Evolutionary conservation across 441 rosid species (phyloP).

Genomic region (Brassica balearica): DNA sequence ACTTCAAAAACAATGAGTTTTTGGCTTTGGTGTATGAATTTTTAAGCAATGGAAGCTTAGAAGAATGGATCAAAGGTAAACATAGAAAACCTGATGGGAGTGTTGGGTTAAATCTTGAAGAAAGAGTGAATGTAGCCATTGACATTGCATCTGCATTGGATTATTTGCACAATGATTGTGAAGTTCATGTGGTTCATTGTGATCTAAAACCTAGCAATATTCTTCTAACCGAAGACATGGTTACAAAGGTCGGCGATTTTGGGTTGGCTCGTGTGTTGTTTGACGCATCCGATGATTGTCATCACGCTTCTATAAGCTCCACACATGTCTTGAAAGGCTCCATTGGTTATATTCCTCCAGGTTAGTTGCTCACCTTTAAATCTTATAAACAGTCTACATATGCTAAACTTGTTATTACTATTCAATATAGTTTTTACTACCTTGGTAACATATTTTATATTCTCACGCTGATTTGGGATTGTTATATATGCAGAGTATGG

Average conservation of each 20-base stretch:
- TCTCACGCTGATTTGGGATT: not conserved
- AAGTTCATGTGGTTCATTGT: constrained; percentile 56
- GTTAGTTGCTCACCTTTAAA: constrained; percentile 33
- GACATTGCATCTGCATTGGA: constrained; percentile 60
- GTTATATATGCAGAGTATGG: constrained; percentile 58
- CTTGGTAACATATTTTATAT: not conserved
- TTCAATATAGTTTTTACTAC: not conserved
- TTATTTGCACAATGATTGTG: constrained; percentile 61
- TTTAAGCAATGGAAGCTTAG: constrained; percentile 56
- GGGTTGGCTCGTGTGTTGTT: constrained; percentile 52
- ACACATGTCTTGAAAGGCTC: constrained; percentile 55
- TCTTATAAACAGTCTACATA: not conserved
- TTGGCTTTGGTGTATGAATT: constrained; percentile 60
- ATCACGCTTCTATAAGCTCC: constrained; percentile 48
- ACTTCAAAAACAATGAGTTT: constrained; percentile 50
- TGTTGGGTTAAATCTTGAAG: constrained; percentile 44
- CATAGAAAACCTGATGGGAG: constrained; percentile 43
- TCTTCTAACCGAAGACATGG: constrained; percentile 54
- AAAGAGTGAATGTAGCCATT: constrained; percentile 55
- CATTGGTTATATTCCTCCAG: constrained; percentile 66
- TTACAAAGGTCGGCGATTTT: constrained; percentile 63
- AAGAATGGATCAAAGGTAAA: constrained; percentile 54
- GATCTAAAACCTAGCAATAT: constrained; percentile 64
- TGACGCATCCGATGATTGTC: constrained; percentile 34
- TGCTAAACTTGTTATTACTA: not conserved